phyloP scores from a whole-genome alignment of 2,329 filamentous ascomycete species.

The Colletotrichum musicola region DNA sequence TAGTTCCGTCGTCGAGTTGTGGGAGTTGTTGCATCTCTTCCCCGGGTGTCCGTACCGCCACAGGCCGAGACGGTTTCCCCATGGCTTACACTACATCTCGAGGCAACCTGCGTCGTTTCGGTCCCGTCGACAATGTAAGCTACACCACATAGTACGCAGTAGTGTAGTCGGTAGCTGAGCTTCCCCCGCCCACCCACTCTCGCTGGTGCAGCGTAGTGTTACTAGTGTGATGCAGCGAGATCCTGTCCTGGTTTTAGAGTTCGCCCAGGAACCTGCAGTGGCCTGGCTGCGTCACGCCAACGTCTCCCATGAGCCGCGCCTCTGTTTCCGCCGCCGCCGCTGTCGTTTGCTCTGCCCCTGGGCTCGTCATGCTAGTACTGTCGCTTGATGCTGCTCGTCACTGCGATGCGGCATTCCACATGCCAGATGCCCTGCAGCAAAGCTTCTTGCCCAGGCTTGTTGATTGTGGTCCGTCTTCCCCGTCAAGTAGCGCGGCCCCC shows the following conservation, averaged over 20 bases:
- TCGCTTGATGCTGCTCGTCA: not conserved
- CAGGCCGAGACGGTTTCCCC: slow-evolving; percentile 20
- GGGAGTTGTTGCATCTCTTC: too few species aligned
- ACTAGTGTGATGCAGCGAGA: not conserved
- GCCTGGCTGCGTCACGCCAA: slow-evolving; percentile 24
- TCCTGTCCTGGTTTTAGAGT: slow-evolving; percentile 28
- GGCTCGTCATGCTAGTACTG: too few species aligned
- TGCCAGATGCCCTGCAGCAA: slow-evolving; percentile 3
- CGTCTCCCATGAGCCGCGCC: slow-evolving; percentile 23
- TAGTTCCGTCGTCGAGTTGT: too few species aligned
- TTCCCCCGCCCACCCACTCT: slow-evolving; percentile 12
- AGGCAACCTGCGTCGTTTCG: not conserved
- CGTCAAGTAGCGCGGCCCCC: slow-evolving; percentile 8
- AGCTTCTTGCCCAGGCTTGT: slow-evolving; percentile 15
- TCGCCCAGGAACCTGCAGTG: slow-evolving; percentile 26
- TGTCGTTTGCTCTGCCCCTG: slow-evolving; percentile 36
- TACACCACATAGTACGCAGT: too few species aligned
- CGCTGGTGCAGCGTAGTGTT: too few species aligned
- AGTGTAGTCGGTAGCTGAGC: not conserved
- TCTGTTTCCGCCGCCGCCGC: slow-evolving; percentile 25
- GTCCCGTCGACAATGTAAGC: not conserved
- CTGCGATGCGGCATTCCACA: slow-evolving; percentile 13
- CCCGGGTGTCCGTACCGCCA: slow-evolving; percentile 2
- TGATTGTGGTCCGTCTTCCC: slow-evolving; percentile 29
- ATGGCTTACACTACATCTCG: not conserved